Evolutionary conservation across 768 basidiomycete genomes (phyloP).

Genomic region (Kwoniella dejecticola): DNA sequence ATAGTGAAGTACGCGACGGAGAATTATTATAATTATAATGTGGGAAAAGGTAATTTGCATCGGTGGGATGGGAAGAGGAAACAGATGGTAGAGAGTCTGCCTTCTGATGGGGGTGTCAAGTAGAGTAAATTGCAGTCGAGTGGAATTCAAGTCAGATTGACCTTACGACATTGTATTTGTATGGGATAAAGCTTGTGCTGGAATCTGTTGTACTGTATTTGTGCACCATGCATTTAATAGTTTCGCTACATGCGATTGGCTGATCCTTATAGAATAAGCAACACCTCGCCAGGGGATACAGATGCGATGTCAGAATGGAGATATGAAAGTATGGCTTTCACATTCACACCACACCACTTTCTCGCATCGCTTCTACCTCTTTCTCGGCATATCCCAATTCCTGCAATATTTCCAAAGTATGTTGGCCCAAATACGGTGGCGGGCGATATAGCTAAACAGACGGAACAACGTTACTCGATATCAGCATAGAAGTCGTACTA

Average conservation of each 20-base stretch:
- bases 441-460: conserved; percentile 66
- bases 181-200: no score
- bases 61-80: conserved; percentile 31
- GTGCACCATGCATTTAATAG: no score
- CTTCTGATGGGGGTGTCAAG: conserved; percentile 6
- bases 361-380: conserved; percentile 60
- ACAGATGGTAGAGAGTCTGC: conserved; percentile 37
- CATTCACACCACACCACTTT: conserved; percentile 58
- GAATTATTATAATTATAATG: conserved; percentile 54
- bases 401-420: conserved; percentile 67
- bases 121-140: not conserved
- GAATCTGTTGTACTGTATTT: no score
- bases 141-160: not conserved
- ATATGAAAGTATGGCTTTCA: no score
- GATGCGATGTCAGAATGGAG: no score
- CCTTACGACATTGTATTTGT: no score
- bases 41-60: conserved; percentile 44
- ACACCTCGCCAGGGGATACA: no score
- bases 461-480: not conserved
- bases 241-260: no score
- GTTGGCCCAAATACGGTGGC: conserved; percentile 86
- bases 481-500: no score
- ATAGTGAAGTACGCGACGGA: conserved; percentile 51
- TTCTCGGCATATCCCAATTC: conserved; percentile 59
- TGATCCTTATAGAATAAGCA: no score